A percentile compares a stretch with the other conserved stretches of the same genome.
Evolutionary conservation across 2,329 filamentous ascomycete species (phyloP).

Genomic region (Plectosphaerella plurivora): DNA sequence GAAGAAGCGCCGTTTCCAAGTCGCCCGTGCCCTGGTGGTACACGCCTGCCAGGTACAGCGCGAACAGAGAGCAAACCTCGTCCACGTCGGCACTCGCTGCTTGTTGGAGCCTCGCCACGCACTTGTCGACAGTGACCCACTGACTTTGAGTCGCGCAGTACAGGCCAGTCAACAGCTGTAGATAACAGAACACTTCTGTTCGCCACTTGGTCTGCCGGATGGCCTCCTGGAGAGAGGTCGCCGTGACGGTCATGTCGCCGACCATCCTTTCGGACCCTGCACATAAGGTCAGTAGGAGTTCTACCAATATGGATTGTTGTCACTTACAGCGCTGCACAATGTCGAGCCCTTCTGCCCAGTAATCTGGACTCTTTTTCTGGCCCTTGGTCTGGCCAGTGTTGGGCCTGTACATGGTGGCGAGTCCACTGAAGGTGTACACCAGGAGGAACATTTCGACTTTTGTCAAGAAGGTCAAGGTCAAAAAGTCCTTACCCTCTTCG

Average conservation of each 20-base stretch:
- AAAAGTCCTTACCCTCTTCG: conserved; percentile 43
- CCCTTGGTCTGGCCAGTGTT: conserved; percentile 13
- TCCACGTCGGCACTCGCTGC: conserved; percentile 10
- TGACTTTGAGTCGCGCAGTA: conserved; percentile 66
- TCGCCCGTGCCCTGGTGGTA: conserved; percentile 75
- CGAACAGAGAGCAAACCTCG: conserved; percentile 42
- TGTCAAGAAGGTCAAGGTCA: conserved; percentile 57
- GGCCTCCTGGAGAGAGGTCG: conserved; percentile 48
- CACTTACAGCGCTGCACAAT: conserved; percentile 43
- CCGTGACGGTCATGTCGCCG: background rate
- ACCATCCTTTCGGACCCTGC: background rate
- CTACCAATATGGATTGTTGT: background rate
- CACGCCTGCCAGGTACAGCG: conserved; percentile 69
- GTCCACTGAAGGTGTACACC: conserved; percentile 51
- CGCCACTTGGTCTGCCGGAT: conserved; percentile 61
- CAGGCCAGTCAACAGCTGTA: conserved; percentile 68
- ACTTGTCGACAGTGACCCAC: conserved; percentile 60
- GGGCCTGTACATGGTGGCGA: conserved; percentile 38
- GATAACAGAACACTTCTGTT: conserved; percentile 60
- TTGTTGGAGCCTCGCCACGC: conserved; percentile 47
- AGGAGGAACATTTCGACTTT: conserved; percentile 54
- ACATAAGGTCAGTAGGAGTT: background rate
- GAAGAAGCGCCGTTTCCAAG: conserved; percentile 59
- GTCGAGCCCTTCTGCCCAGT: conserved; percentile 37
- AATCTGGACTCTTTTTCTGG: conserved; percentile 21